A percentile compares a stretch with the other conserved stretches of the same genome.
phyloP scores from a whole-genome alignment of 306 rosid genomes.

The Casuarina cunninghamiana region DNA sequence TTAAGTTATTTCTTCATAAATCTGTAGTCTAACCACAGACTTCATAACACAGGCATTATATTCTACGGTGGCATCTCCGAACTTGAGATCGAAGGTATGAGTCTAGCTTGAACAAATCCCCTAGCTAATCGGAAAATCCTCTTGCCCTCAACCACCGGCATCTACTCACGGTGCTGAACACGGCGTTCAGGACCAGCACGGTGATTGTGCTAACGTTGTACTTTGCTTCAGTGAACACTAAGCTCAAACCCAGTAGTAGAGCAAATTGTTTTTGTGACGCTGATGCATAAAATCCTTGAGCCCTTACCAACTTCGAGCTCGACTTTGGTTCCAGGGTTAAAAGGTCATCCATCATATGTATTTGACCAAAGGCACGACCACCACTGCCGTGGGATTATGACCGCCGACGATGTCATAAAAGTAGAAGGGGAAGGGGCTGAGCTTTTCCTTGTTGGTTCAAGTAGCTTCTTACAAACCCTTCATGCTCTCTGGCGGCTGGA shows the following conservation, averaged over 20 bases:
- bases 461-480: slow-evolving; percentile 28
- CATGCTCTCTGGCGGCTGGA: not conserved
- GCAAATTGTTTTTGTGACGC: not conserved
- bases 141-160: slow-evolving; percentile 32
- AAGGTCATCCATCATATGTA: not conserved
- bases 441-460: slow-evolving; percentile 48
- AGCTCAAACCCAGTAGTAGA: slow-evolving; percentile 1
- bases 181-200: slow-evolving; percentile 14
- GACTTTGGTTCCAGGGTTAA: not conserved
- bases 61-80: slow-evolving; percentile 53
- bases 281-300: not conserved
- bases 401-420: slow-evolving; percentile 58
- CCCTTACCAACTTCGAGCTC: too few relatives aligned
- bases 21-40: too few relatives aligned
- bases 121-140: too few relatives aligned
- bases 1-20: too few relatives aligned
- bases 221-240: slow-evolving; percentile 2
- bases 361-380: too few relatives aligned
- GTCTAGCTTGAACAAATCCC: too few relatives aligned
- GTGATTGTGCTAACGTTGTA: slow-evolving; percentile 17
- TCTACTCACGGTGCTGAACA: not conserved
- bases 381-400: too few relatives aligned
- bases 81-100: not conserved
- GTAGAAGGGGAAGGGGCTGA: slow-evolving; percentile 55
- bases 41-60: slow-evolving; percentile 58